These are phyloP conservation scores for Tremellales sp. DNA, from an alignment of 1,284 basidiomycete species.

Conservation along the genomic window DNA sequence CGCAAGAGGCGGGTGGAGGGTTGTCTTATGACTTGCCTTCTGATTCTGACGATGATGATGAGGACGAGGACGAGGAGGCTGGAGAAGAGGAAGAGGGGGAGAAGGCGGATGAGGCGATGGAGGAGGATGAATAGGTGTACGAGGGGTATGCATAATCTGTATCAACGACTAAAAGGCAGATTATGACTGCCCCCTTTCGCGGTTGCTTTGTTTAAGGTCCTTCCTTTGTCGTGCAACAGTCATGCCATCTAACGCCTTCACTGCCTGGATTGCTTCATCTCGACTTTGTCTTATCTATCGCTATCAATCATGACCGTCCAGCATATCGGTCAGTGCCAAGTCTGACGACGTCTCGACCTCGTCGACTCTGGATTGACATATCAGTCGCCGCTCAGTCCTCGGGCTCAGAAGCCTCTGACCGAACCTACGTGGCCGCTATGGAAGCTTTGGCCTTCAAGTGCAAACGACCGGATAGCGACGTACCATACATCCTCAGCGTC, in stretches of 20 bases:
- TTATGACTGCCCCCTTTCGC: too few species aligned
- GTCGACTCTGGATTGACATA: neutral
- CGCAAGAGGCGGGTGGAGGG: constrained; percentile 15
- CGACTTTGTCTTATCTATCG: too few species aligned
- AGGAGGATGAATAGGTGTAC: constrained; percentile 14
- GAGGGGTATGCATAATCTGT: too few species aligned
- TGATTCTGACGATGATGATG: constrained; percentile 36
- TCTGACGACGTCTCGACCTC: neutral
- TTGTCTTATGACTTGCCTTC: constrained; percentile 41
- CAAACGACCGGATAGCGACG: constrained; percentile 14
- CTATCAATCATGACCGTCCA: neutral
- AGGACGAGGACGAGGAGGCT: constrained; percentile 28
- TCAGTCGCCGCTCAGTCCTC: neutral
- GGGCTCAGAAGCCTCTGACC: neutral
- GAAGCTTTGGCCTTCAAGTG: constrained; percentile 9
- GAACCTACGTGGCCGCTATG: neutral
- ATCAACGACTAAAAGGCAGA: too few species aligned
- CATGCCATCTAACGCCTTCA: too few species aligned
- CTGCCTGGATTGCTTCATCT: too few species aligned
- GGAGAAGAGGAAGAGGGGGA: constrained; percentile 24
- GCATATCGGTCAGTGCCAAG: neutral
- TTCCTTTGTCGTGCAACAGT: too few species aligned
- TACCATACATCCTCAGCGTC: constrained; percentile 29
- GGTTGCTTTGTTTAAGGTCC: too few species aligned
- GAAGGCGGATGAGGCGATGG: constrained; percentile 12